Conservation (phyloP, 106 monocot genomes). For the Dendrobium chrysotoxum region DNA sequence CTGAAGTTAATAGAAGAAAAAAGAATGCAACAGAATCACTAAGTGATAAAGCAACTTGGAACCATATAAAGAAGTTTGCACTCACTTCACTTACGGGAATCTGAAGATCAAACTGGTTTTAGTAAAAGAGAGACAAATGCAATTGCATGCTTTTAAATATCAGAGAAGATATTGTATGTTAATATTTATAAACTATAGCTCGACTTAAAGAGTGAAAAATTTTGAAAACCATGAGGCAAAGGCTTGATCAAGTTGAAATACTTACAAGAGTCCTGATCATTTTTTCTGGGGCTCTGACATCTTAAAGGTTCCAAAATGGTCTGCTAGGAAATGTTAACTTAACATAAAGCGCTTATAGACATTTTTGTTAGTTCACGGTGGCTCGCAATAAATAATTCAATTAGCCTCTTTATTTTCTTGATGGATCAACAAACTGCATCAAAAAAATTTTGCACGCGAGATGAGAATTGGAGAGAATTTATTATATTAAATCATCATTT, state of each 20-base stretch:
- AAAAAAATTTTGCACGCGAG: not conserved
- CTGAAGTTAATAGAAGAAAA: not conserved
- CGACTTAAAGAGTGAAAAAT: not conserved
- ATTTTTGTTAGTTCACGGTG: conserved; percentile 1
- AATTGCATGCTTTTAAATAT: not conserved
- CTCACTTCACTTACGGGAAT: conserved; percentile 41
- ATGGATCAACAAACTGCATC: not conserved
- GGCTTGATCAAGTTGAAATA: not conserved
- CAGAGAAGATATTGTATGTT: not conserved
- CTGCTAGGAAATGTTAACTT: not conserved
- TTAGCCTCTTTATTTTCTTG: not conserved
- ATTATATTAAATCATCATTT: too few species aligned
- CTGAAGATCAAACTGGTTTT: conserved; percentile 18
- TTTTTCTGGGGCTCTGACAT: not conserved
- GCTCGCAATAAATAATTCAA: not conserved
- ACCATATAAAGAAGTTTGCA: conserved; percentile 44
- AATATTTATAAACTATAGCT: not conserved
- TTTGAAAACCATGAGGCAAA: not conserved
- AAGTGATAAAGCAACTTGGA: conserved; percentile 29
- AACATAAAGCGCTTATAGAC: not conserved
- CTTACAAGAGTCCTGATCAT: not conserved
- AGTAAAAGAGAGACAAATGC: not conserved
- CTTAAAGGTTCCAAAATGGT: not conserved
- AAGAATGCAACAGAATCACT: conserved; percentile 9
- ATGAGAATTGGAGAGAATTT: too few species aligned